Base-by-base conservation (phyloP, 352 stramenopile species). In the Plasmopara muralis region DNA sequence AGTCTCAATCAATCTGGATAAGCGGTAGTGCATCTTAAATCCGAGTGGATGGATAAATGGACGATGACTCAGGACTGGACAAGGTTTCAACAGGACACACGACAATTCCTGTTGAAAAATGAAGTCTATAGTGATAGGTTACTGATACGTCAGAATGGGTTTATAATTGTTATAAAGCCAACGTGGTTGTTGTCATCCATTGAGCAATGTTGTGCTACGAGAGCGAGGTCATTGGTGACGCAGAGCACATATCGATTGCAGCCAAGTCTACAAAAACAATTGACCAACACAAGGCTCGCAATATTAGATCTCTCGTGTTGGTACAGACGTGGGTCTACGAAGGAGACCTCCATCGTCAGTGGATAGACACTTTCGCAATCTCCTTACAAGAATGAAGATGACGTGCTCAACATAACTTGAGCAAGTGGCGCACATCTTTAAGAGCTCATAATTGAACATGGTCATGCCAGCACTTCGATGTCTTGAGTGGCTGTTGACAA, bases 401-500 rank as follows among this genome's bases (percentile, higher is more conserved):
- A 20, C 3, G 48, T 67, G 10, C 53, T 15, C 30, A 7, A 60
- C 61, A 0, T 63, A 76, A 20, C 31, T 56, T 8, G 62, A 62
- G 4, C 68, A 73, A 14, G 60, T 89, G 5, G 54, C 55, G n/a
- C 64, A 63, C 5, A 87, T 91, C 39, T 89, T 91, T 16, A 50
- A 73, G 16, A 53, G 66, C 6, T 68, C 89, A 25, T 69, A 86
- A 52, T 89, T 75, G 0, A 77, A 89, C 41, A 88, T 92, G 78
- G 39, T 82, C 10, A 70, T 90, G 66, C 75, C 78, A 0, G 77
- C 78, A 5, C 78, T 90, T 31, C 77, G 77, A 9, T 85, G 64
- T 40, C 68, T 93, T 25, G 83, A 79, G 0, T 93, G 76, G 75
- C 50, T 91, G 33, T 62, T 93, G 28, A 88, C 74, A 28, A 93